Base-by-base conservation (phyloP, 306 rosid species). In the Corylus americana region DNA sequence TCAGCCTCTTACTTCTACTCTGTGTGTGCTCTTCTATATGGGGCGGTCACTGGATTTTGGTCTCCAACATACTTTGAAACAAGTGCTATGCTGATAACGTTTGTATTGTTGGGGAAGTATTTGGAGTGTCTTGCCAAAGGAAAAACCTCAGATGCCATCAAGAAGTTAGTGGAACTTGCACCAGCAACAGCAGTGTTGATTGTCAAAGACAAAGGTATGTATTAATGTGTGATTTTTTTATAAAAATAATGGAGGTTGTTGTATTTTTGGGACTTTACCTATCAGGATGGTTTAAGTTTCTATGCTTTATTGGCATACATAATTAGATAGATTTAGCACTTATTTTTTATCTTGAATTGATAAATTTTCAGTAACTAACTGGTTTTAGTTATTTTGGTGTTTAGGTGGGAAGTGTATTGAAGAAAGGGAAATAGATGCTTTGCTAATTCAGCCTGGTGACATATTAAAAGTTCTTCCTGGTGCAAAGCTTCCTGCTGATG, bases 81-180 rank as follows among this genome's bases (percentile, higher is more conserved):
- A 78, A 93, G 99, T 90, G 92, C 97, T 77, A 96, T 96, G 99
- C 94, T 96, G 75, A 96, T 96, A 82, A 96, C 99, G 80, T 96
- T 96, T 87, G 99, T 96, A 47, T 88, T 96, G 73, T 78, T 96
- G 93, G 99, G 99, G 11, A 96, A 96, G 84, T 96, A 96, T 83
- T 79, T 96, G 88, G 99, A 96, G 88, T 93, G 93, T 80, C 96
- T 96, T 81, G 99, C 99, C 66, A 96, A 96, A 79, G 99, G 99
- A 78, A 96, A 96, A 88, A 96, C 99, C 51, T 96, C 99, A 31
- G 98, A 96, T 88, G 99, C 99, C 87, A 96, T 96, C 88, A 96
- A 91, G 85, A 96, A 96, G 84, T 83, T 96, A 86, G 93, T 96
- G 74, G 97, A 90, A 86, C 96, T 96, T 82, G 76, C 96, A 50